Evolutionary conservation across 2,329 filamentous ascomycete species (phyloP).

Genomic region (Achaetomium macrosporum): DNA sequence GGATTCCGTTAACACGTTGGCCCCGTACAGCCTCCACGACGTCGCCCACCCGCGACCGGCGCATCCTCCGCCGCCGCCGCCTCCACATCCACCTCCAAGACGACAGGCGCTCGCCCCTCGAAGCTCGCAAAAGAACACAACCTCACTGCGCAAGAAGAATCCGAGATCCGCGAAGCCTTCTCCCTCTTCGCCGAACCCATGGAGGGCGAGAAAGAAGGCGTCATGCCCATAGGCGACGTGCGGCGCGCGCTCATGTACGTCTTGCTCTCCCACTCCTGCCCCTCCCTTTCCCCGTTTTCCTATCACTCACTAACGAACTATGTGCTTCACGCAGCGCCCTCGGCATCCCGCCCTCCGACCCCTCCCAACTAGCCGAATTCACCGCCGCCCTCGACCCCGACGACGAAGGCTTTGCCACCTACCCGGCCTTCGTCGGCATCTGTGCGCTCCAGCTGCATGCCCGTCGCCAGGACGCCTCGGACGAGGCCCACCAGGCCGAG

Average conservation of each 20-base stretch:
- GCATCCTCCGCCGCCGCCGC: conserved; percentile 16
- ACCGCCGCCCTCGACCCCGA: conserved; percentile 78
- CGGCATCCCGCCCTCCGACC: conserved; percentile 60
- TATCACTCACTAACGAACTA: neutral
- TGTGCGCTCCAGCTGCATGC: conserved; percentile 79
- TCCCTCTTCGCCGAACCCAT: conserved; percentile 69
- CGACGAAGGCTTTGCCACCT: conserved; percentile 68
- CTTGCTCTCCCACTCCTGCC: neutral
- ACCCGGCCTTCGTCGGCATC: conserved; percentile 77
- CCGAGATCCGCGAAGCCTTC: conserved; percentile 88
- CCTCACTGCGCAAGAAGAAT: conserved; percentile 75
- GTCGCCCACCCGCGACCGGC: conserved; percentile 36
- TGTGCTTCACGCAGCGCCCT: conserved; percentile 57
- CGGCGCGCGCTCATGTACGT: conserved; percentile 67
- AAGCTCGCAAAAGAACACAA: conserved; percentile 91
- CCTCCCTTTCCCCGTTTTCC: conserved; percentile 2
- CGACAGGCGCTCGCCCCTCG: conserved; percentile 54
- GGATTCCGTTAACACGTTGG: no score
- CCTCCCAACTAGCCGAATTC: conserved; percentile 68
- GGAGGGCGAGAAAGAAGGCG: conserved; percentile 65
- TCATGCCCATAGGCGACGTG: conserved; percentile 62
- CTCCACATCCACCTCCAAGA: conserved; percentile 25
- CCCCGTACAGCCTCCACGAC: conserved; percentile 46
- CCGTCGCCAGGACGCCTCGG: conserved; percentile 39
- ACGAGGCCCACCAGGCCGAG: conserved; percentile 55